Conservation (phyloP, 1,139 yeast genomes). For the Fermentozyma sake region DNA sequence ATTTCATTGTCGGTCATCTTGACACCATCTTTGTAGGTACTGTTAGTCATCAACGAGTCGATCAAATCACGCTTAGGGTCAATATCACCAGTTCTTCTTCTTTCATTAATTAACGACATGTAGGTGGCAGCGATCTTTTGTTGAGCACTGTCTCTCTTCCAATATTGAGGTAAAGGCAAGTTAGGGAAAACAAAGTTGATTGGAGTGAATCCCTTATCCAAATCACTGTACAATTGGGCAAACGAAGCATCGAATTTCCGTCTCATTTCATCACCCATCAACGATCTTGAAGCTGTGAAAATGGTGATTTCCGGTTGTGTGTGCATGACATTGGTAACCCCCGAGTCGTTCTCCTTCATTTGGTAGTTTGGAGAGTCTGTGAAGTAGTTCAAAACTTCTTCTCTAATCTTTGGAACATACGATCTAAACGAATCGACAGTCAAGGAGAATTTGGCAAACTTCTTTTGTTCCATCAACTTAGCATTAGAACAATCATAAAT, state of each 20-base stretch:
- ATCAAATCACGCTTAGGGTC: conserved; percentile 79
- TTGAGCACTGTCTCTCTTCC: conserved; percentile 86
- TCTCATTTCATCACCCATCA: conserved; percentile 90
- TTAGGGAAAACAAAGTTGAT: conserved; percentile 92
- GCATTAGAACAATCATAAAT: conserved; percentile 94
- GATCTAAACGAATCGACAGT: conserved; percentile 78
- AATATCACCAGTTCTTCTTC: conserved; percentile 73
- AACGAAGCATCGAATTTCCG: conserved; percentile 75
- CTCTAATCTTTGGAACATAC: conserved; percentile 85
- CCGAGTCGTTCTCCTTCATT: conserved; percentile 34
- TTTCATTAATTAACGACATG: conserved; percentile 66
- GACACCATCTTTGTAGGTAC: conserved; percentile 89
- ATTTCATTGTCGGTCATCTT: conserved; percentile 93
- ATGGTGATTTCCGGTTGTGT: conserved; percentile 95
- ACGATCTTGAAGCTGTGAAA: conserved; percentile 89
- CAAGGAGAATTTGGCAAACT: conserved; percentile 87
- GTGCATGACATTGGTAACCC: conserved; percentile 67
- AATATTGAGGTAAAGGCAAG: conserved; percentile 83
- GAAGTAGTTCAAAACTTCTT: conserved; percentile 71
- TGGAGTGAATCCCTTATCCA: conserved; percentile 96
- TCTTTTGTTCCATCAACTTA: conserved; percentile 96
- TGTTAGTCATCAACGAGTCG: conserved; percentile 77
- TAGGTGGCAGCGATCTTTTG: conserved; percentile 74
- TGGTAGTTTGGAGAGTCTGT: conserved; percentile 40
- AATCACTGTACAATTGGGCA: conserved; percentile 81